Conservation (phyloP, 768 basidiomycete species). For the Cyathus striatus region DNA sequence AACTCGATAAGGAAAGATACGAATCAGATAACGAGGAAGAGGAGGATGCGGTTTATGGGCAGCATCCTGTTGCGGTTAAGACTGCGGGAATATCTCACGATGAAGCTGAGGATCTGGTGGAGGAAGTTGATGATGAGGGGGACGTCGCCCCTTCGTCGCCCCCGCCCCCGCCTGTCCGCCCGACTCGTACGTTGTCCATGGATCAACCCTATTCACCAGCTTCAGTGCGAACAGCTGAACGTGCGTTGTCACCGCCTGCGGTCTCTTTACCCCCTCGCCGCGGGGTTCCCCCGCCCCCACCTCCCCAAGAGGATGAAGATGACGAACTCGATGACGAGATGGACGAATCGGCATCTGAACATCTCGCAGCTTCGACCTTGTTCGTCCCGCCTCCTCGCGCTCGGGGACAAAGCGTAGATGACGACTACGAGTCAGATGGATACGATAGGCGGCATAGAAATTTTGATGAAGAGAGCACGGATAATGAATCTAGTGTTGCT, state of each 20-base stretch:
- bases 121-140: too few species aligned
- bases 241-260: too few species aligned
- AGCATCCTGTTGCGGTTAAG: slow-evolving; percentile 5
- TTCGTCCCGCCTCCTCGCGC: slow-evolving; percentile 20
- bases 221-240: too few species aligned
- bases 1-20: neutral
- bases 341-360: neutral
- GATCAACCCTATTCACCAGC: too few species aligned
- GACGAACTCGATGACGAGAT: slow-evolving; percentile 6
- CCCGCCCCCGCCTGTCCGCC: too few species aligned
- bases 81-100: too few species aligned
- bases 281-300: neutral
- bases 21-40: slow-evolving; percentile 9
- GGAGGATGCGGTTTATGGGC: slow-evolving; percentile 10
- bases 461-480: too few species aligned
- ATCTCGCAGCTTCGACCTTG: slow-evolving; percentile 13
- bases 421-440: neutral
- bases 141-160: too few species aligned
- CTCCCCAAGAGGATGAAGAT: neutral
- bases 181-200: too few species aligned
- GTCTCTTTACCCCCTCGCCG: neutral
- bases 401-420: slow-evolving; percentile 4
- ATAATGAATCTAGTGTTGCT: slow-evolving; percentile 1
- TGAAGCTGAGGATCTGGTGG: too few species aligned
- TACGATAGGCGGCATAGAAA: neutral